Base-by-base conservation (phyloP, 2,329 filamentous ascomycete genomes). In the Xylariaceae sp. region DNA sequence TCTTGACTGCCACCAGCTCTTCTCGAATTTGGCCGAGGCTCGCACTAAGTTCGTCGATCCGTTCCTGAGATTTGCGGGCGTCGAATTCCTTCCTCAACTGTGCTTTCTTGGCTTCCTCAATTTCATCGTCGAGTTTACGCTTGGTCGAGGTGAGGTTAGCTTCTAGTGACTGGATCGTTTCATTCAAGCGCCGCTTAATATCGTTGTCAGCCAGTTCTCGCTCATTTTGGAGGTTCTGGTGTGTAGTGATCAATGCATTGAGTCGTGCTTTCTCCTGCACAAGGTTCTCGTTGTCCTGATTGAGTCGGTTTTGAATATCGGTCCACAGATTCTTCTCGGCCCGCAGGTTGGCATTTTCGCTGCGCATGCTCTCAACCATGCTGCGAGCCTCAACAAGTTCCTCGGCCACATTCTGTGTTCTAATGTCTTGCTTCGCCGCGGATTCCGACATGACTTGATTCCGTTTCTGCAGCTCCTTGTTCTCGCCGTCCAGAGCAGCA, bases 311-410 rank as follows among this genome's bases (percentile, higher is more conserved):
- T 67, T 97, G 92, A 33, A 97, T 96, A 50, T 88, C 90, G 74
- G 94, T 96, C 88, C 89, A 96, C 10, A 99, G 78, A 36, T 90
- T 88, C 73, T 96, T 96, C 71, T 97, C 93, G 0, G 93, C 92
- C 69, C 96, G 96, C 33, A 97, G 81, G 65, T 97, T 97, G 14
- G 91, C 87, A 48, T 87, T 90, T 68, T 99, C 94, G 59, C 90
- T 91, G 47, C 91, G 88, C 70, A 97, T 82, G 64, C 90, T 92
- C 65, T 99, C 93, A 3, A 89, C 77, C 47, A 93, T 74, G 31
- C 88, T 88, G 67, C 86, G 88, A 5, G 88, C 86, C 68, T 97
- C 94, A 10, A 97, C 85, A 6, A 97, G 80, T 62, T 99, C 93
- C 70, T 97, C 93, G 0, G 90, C 91, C 28, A 93, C 88, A 70